Conservation (phyloP, 768 basidiomycete species). For the Mycena galopus region DNA sequence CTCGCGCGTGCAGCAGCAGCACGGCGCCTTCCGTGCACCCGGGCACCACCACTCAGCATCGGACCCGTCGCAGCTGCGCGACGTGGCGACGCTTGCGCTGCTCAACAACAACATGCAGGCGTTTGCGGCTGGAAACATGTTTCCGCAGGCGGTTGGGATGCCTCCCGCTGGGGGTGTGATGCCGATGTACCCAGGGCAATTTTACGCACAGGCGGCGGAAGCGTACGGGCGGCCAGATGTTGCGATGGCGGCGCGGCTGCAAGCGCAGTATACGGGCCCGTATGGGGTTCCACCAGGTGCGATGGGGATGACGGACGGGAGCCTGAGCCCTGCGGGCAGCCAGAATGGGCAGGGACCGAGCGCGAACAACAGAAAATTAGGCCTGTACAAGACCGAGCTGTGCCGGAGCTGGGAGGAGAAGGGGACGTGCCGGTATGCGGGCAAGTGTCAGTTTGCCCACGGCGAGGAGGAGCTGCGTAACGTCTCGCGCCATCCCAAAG, state of each 20-base stretch:
- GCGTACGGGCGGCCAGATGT: slow-evolving; percentile 66
- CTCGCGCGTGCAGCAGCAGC: slow-evolving; percentile 84
- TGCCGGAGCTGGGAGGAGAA: slow-evolving; percentile 96
- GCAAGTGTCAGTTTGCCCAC: slow-evolving; percentile 95
- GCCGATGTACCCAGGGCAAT: slow-evolving; percentile 79
- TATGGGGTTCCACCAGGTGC: slow-evolving; percentile 55
- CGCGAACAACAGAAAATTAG: slow-evolving; percentile 92
- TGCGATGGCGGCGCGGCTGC: slow-evolving; percentile 72
- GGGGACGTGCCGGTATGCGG: slow-evolving; percentile 85
- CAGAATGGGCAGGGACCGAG: slow-evolving; percentile 76
- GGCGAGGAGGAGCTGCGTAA: slow-evolving; percentile 89
- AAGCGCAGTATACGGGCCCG: slow-evolving; percentile 71
- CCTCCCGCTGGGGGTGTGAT: slow-evolving; percentile 55
- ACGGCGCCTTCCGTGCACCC: slow-evolving; percentile 73
- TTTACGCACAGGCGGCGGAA: slow-evolving; percentile 76
- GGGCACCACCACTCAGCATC: slow-evolving; percentile 88
- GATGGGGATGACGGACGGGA: slow-evolving; percentile 48
- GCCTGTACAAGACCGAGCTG: slow-evolving; percentile 91
- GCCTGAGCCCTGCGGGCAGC: slow-evolving; percentile 57
- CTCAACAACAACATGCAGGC: slow-evolving; percentile 69
- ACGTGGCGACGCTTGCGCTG: slow-evolving; percentile 75
- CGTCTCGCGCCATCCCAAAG: slow-evolving; percentile 92
- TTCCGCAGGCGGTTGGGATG: slow-evolving; percentile 60
- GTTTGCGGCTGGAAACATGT: slow-evolving; percentile 67
- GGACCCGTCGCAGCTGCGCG: slow-evolving; percentile 83